Percentiles rank a stretch among this genome's conserved stretches.
Evolutionary conservation across 768 basidiomycete genomes (phyloP).

Genomic region (Chalciporus chontae): DNA sequence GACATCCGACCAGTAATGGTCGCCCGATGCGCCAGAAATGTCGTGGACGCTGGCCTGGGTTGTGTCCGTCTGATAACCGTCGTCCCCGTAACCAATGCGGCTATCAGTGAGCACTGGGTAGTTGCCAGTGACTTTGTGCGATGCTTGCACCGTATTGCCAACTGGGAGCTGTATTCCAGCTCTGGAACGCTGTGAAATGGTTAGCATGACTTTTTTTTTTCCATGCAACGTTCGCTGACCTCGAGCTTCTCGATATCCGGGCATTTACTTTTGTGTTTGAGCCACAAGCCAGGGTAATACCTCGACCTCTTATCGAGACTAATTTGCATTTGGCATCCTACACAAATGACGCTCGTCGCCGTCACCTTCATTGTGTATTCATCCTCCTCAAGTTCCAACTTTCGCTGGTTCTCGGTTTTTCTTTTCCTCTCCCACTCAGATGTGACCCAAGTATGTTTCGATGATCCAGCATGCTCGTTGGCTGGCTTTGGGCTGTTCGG

Average conservation of each 20-base stretch:
- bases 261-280: conserved; percentile 32
- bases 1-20: conserved; percentile 2
- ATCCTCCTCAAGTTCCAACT: conserved; percentile 27
- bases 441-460: conserved; percentile 10
- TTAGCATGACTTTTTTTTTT: conserved; percentile 8
- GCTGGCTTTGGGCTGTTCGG: neutral
- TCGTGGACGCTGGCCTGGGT: neutral
- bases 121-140: neutral
- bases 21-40: neutral
- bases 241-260: conserved; percentile 19
- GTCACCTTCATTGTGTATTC: conserved; percentile 22
- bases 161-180: neutral
- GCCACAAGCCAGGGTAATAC: conserved; percentile 36
- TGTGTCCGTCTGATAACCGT: neutral
- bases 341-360: conserved; percentile 27
- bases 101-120: neutral
- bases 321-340: conserved; percentile 29
- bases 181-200: conserved; percentile 16
- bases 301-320: conserved; percentile 33
- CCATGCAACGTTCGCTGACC: conserved; percentile 19
- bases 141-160: neutral
- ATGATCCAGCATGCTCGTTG: neutral
- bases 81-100: conserved; percentile 1
- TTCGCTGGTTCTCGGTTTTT: conserved; percentile 27
- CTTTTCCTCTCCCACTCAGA: conserved; percentile 27